Base-by-base conservation (phyloP, 2,329 filamentous ascomycete genomes). In the Botrytis byssoidea region DNA sequence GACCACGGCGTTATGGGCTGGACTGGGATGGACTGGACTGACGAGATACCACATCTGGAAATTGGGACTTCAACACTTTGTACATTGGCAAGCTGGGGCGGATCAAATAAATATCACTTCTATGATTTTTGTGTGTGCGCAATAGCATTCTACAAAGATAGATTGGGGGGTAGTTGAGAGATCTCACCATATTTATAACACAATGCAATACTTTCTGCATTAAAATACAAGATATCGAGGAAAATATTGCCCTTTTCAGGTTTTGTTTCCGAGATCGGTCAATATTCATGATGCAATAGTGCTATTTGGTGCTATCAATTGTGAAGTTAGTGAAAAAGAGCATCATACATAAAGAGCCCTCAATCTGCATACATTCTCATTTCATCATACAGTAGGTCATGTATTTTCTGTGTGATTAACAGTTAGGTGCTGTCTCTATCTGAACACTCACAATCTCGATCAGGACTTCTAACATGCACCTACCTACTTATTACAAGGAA, bases 21-120 rank as follows among this genome's bases (percentile, higher is more conserved):
- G 64, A 32, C 20, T 25, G 42, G 60, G 14, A 3, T 63, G 60
- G n/a, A n/a, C 9, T 64, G 61, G 65, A 10, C 20, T 37, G 18
- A 40, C 40, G 59, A 59, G 61, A 67, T 72, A 59, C 48, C 61
- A 67, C n/a, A 51, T 42, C 70, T 65, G 60, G 70, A 22, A 66
- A 35, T 20, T 67, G 35, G 35, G n/a, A 12, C 22, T 40, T 55
- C 29, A 35, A 70, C 25, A 37, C 51, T n/a, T 48, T 71, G 60
- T 55, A 71, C 44, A 71, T 44, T 65, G 44, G 25, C 44, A 55
- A n/a, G 29, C 44, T 20, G 22, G 65, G 32, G 35, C 8, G 32
- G 44, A 40, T 67, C 44, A n/a, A 29, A 40, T 14, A 35, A 51
- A 55, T 20, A 37, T 48, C 22, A 37, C 32, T 37, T 67, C 64